Evolutionary conservation across 768 basidiomycete genomes (phyloP), one percentile per base, ranked within the genome.

Genomic region (Cystofilobasidium capitatum): DNA sequence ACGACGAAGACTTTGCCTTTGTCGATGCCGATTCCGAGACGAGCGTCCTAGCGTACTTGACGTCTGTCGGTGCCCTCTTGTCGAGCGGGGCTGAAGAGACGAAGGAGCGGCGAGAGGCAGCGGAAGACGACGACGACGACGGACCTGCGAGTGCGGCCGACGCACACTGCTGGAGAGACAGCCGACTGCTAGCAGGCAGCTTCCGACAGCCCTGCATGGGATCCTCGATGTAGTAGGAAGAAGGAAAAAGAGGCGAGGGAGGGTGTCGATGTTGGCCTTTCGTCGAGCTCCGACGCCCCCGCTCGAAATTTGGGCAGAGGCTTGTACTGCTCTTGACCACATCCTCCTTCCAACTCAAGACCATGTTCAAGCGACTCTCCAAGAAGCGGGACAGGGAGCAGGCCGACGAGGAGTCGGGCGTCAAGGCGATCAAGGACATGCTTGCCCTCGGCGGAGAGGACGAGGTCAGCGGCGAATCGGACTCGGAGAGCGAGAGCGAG

Each of bases 301-400:
- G 12, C 22, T 44, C 42, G 42, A 44, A 44, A 12, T 44, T 22
- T 12, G 22, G 22, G 12, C 42, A 12, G 42, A 12, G 42, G 42
- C 42, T 22, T 44, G 12, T 22, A 12, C 42, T 22, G 12, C 42
- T 22, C 22, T 22, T 44, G 12, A 44, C 42, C 42, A 12, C 42
- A 12, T 44, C 22, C 42, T 44, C 42, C 42, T 22, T 22, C 42
- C 49, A 12, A 12, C 12, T 51, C 26, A n/a, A n/a, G n/a, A 36
- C 40, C 58, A 72, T 69, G 58, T 61, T 47, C 66, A 62, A 40
- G 26, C 57, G 58, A 54, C 55, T 26, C 47, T 42, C 39, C 17
- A 44, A 59, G 57, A 64, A 69, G n/a, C 66, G 69, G 0, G 71
- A 74, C 14, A 78, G 77, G 29, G 80, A 79, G 40, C 74, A 76